Evolutionary conservation across 2,329 filamentous ascomycete species (phyloP).

Genomic region (Penicillium digitatum): DNA sequence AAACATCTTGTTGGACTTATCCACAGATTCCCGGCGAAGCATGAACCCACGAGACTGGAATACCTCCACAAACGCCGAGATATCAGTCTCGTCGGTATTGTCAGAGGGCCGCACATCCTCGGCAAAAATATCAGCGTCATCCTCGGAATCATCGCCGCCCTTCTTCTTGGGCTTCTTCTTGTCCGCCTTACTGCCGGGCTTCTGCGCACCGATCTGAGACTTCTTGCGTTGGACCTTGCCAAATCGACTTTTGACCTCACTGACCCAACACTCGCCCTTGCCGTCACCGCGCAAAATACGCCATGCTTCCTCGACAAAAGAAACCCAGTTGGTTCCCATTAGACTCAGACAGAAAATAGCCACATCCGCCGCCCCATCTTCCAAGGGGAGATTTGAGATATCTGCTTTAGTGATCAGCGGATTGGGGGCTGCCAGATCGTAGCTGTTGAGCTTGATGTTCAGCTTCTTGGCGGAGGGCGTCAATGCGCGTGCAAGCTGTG

Average conservation of each 20-base stretch:
- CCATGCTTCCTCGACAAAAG: slow-evolving; percentile 94
- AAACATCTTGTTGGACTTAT: slow-evolving; percentile 95
- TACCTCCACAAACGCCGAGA: slow-evolving; percentile 80
- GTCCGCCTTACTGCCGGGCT: slow-evolving; percentile 40
- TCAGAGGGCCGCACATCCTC: slow-evolving; percentile 51
- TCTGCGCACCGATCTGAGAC: slow-evolving; percentile 37
- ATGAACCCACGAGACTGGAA: slow-evolving; percentile 77
- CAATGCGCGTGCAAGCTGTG: slow-evolving; percentile 69
- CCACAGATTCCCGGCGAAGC: slow-evolving; percentile 68
- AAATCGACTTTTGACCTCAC: slow-evolving; percentile 94
- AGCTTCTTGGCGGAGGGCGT: slow-evolving; percentile 59
- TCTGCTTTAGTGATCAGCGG: slow-evolving; percentile 81
- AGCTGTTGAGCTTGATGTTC: slow-evolving; percentile 73
- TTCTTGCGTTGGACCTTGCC: slow-evolving; percentile 53
- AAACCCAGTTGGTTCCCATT: slow-evolving; percentile 98
- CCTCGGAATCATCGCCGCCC: slow-evolving; percentile 44
- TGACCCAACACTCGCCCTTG: slow-evolving; percentile 83
- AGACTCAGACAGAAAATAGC: slow-evolving; percentile 93
- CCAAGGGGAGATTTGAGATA: slow-evolving; percentile 75
- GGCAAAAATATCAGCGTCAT: slow-evolving; percentile 53
- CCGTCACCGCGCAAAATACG: slow-evolving; percentile 84
- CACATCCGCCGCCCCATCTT: slow-evolving; percentile 72
- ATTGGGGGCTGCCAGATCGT: slow-evolving; percentile 76
- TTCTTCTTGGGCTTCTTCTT: slow-evolving; percentile 46
- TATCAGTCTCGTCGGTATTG: slow-evolving; percentile 71